Evolutionary conservation across 805 yeast species (phyloP), one percentile per base, ranked within the genome.

Genomic region (Myxozyma geophila): DNA sequence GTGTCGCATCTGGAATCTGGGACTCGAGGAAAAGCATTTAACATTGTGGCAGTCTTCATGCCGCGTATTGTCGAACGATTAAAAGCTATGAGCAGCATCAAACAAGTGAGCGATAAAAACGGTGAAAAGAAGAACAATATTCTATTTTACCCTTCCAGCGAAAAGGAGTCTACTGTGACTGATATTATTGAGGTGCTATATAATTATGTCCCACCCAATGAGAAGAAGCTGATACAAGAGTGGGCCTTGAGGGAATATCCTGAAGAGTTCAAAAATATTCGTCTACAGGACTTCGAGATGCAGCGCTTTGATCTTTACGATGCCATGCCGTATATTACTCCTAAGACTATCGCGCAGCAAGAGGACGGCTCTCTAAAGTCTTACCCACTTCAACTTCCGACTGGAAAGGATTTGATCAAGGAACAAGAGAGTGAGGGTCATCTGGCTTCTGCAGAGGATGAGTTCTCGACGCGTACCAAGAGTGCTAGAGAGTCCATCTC

Each of bases 1-100:
- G 82, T 87, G 61, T 89, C 91, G 0, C 86, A 88, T 72, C 87
- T 89, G 64, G 87, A 86, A 68, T 85, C 85, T 71, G 91, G 88
- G 8, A 76, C 81, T 52, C 81, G 80, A 44, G 81, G 80, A 9
- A 80, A 82, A 2, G 95, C 95, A 0, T 74, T 86, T 7, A 76
- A 77, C 17, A 73, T 85, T 35, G 79, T 44, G n/a, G 48, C 48
- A 10, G 51, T 44, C n/a, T 44, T 54, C 15, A 46, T 44, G 58
- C 58, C 58, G 4, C 33, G 33, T 17, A 33, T 54, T n/a, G 39
- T 44, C 15, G 19, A 44, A 17, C 21, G 36, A 33, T 9, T 44
- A 9, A 43, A 44, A 15, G 43, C 13, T 2, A 47, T 39, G 54
- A 56, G 23, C 19, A 36, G 37, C 13, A 12, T 21, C 15, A 23